Evolutionary conservation across 768 basidiomycete genomes (phyloP), one percentile per base, ranked within the genome.

Genomic region (Panaeolus cyanescens): DNA sequence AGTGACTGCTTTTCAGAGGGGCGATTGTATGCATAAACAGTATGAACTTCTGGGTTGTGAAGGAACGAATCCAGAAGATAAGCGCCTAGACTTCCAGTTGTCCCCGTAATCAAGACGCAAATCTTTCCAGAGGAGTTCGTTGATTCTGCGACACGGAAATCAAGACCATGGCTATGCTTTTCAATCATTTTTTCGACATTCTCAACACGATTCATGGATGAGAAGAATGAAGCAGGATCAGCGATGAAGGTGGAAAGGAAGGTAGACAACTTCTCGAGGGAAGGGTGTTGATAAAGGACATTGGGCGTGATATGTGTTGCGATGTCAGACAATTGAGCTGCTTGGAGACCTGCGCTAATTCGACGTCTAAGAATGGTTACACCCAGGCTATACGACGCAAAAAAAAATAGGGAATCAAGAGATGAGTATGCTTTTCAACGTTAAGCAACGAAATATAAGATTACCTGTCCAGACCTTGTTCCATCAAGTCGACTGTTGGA

Each of bases 21-120:
- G 4, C 77, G 67, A 59, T 79, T 77, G 22, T 77, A 60, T 0
- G 72, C 68, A 53, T 77, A 79, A 6, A 79, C 64, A 25, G 60
- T 67, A 31, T 66, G 59, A 1, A 75, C 70, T 1, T 22, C 32
- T 0, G 62, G 39, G 3, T 70, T 62, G 17, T 64, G 39, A 25
- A 77, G 61, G 12, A 79, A 68, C 3, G 58, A 59, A 0, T 70
- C 67, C 31, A 81, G 65, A 15, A 78, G 55, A 54, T 75, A 72
- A 1, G 77, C 74, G 15, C 80, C 79, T 1, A 81, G 70, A 9
- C 72, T 74, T 8, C 80, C 80, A 5, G 80, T 81, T 1, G 79
- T 76, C 13, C 80, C 80, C 3, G 80, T 81, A 32, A 81, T 62
- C 1, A 80, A 70, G 4, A 78, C 71, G 9, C 45, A 50, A 13